Conservation (phyloP, 2,329 filamentous ascomycete genomes). For the Talaromyces sp. region DNA sequence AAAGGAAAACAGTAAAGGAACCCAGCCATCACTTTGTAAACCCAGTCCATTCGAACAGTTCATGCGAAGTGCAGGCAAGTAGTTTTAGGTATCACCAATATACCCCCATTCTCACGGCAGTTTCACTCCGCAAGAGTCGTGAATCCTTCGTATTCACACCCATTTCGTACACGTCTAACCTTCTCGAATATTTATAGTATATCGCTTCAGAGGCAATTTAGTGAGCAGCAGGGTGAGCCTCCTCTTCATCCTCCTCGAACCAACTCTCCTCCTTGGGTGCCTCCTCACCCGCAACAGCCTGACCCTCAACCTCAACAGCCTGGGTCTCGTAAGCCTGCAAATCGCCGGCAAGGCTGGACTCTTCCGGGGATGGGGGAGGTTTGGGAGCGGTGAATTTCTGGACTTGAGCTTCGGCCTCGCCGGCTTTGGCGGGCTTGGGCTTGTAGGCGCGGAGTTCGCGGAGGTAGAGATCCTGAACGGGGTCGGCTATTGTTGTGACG, state of each 20-base stretch:
- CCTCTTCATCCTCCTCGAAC: slow-evolving; percentile 71
- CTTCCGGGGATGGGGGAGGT: slow-evolving; percentile 83
- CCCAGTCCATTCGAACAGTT: neutral
- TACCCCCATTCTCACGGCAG: neutral
- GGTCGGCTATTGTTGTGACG: slow-evolving; percentile 64
- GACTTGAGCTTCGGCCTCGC: slow-evolving; percentile 85
- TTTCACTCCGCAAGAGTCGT: neutral
- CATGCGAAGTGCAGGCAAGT: slow-evolving; percentile 3
- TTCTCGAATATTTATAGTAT: neutral
- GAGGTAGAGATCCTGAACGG: slow-evolving; percentile 97
- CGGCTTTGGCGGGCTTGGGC: slow-evolving; percentile 73
- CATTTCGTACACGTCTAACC: neutral
- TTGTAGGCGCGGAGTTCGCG: slow-evolving; percentile 96
- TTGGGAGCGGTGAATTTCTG: slow-evolving; percentile 79
- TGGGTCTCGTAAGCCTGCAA: slow-evolving; percentile 93
- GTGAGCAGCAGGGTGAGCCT: slow-evolving; percentile 42
- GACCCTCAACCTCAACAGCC: slow-evolving; percentile 90
- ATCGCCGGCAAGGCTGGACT: slow-evolving; percentile 85
- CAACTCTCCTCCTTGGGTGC: slow-evolving; percentile 66
- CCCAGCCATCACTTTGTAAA: neutral
- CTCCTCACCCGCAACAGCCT: slow-evolving; percentile 61
- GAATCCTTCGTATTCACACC: neutral
- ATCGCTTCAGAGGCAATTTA: slow-evolving; percentile 23
- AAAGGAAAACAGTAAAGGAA: slow-evolving; percentile 13
- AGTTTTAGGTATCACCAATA: neutral